Base-by-base conservation (phyloP, 805 yeast genomes). In the Ogataea trehaloabstinens region DNA sequence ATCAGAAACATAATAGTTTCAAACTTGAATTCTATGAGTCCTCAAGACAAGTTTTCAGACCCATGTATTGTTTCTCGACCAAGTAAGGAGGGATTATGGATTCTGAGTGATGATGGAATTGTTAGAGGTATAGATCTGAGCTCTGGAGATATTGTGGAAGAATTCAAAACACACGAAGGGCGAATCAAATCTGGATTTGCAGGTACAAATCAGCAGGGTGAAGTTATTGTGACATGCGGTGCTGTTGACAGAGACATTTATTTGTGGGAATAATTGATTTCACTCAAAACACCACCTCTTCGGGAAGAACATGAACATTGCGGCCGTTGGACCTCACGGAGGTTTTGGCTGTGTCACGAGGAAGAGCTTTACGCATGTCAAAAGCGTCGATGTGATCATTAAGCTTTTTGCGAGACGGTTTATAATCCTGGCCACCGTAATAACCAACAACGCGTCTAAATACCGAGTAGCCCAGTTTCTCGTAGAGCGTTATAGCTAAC, bases 381-480 rank as follows among this genome's bases (percentile, higher is more conserved):
- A 78, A 90, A 0, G 96, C 98, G 67, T 91, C 97, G 33, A 76
- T 72, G 16, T 72, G 74, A 61, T 90, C 96, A 47, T 78, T 64
- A 7, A 69, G 57, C 20, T 66, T 65, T 24, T 68, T 74, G 24
- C 74, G 60, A 17, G 60, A 55, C 20, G 47, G 40, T n/a, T 29
- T 19, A 13, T 85, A 82, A n/a, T 35, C 42, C 19, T 40, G 24
- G 11, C 47, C 49, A 10, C 89, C 87, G 58, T 93, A 93, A 56
- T 93, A 93, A 0, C 91, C 91, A 10, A 88, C 78, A 4, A 93
- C 98, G 37, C 99, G 64, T 60, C 99, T 66, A 57, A 72, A 93
- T 0, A 89, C 86, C 7, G 80, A 70, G 56, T 90, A 93, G 0
- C 96, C 98, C 39, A 93, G 60, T 50, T 85, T 83, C 56, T 87